phyloP scores from a whole-genome alignment of 768 basidiomycete genomes.

The Cystobasidium tubakii region DNA sequence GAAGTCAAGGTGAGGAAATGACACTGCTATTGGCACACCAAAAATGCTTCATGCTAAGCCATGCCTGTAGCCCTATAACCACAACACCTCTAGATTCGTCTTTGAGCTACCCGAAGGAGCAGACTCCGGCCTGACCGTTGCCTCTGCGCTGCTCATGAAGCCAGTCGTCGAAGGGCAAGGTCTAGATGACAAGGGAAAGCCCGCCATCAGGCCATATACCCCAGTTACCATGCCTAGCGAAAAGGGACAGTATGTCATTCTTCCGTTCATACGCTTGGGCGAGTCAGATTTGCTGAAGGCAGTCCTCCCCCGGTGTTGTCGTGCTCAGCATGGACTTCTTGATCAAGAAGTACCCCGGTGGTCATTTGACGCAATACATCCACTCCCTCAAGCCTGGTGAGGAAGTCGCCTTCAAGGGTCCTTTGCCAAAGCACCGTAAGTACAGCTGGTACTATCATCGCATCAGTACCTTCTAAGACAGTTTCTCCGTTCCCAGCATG shows the following conservation, averaged over 20 bases:
- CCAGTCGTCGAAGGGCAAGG: slow-evolving; percentile 63
- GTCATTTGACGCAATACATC: slow-evolving; percentile 55
- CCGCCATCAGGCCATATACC: slow-evolving; percentile 85
- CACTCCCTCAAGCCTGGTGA: slow-evolving; percentile 73
- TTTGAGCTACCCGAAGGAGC: slow-evolving; percentile 63
- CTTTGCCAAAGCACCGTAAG: slow-evolving; percentile 79
- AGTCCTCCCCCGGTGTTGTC: not conserved
- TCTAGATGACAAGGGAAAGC: slow-evolving; percentile 66
- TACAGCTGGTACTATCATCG: slow-evolving; percentile 63
- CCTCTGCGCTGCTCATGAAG: slow-evolving; percentile 72
- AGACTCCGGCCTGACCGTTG: slow-evolving; percentile 69
- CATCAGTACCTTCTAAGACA: not conserved
- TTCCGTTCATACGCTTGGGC: not conserved
- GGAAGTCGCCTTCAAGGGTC: slow-evolving; percentile 75
- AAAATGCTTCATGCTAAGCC: too few species aligned
- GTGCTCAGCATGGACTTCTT: slow-evolving; percentile 55
- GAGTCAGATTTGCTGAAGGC: not conserved
- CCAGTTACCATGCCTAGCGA: slow-evolving; percentile 65
- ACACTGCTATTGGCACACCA: too few species aligned
- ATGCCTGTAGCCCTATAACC: slow-evolving; percentile 68
- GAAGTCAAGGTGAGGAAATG: slow-evolving; percentile 41
- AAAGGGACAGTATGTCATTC: slow-evolving; percentile 39
- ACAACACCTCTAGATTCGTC: slow-evolving; percentile 73
- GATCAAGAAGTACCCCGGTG: slow-evolving; percentile 63
- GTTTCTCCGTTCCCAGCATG: not conserved